phyloP scores from a whole-genome alignment of 805 yeast species.

The Suhomyces sp. region DNA sequence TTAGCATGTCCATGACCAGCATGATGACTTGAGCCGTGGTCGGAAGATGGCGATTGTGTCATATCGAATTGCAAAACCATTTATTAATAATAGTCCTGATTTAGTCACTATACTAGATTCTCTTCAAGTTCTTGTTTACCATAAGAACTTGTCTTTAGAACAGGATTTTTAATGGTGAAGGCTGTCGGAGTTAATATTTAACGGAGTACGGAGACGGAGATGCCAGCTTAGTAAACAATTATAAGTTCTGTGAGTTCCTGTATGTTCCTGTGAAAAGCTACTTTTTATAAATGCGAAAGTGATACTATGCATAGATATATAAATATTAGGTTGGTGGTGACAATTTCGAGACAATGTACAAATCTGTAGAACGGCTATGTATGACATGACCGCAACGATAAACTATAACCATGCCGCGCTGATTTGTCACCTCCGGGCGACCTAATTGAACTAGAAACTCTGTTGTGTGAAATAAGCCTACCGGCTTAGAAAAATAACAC shows the following conservation, averaged over 20 bases:
- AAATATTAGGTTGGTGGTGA: background rate
- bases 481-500: background rate
- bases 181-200: background rate
- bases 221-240: background rate
- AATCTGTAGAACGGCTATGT: background rate
- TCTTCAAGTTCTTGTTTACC: background rate
- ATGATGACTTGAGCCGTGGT: background rate
- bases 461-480: background rate
- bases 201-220: background rate
- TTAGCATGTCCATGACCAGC: slow-evolving; percentile 13
- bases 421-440: background rate
- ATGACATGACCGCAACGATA: background rate
- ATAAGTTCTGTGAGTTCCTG: background rate
- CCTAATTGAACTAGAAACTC: background rate
- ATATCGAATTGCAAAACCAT: background rate
- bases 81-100: background rate
- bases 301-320: background rate
- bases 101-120: background rate
- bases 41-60: slow-evolving; percentile 2
- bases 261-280: background rate
- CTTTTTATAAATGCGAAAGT: too few species aligned
- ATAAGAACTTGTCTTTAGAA: background rate
- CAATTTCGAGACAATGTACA: background rate
- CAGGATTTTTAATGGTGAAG: background rate
- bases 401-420: background rate